Percentiles rank a stretch among this genome's conserved stretches.
phyloP scores from a whole-genome alignment of 108 stramenopile genomes.

The Nannochloropsis salina region DNA sequence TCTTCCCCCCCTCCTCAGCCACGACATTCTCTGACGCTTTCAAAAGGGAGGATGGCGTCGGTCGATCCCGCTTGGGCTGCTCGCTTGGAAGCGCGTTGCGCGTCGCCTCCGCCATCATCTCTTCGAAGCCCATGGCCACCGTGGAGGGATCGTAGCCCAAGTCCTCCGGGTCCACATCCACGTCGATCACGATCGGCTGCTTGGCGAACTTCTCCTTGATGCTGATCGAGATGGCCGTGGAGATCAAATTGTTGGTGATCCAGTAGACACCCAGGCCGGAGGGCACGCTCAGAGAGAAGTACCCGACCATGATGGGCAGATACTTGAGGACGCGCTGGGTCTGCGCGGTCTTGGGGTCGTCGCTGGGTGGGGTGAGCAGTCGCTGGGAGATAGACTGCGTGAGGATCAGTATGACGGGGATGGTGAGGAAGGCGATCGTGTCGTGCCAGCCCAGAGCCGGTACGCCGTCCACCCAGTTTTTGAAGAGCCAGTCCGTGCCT shows the following conservation, averaged over 20 bases:
- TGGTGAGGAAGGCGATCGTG: slow-evolving; percentile 72
- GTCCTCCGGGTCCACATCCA: not conserved
- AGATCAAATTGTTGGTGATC: slow-evolving; percentile 83
- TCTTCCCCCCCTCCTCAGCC: not conserved
- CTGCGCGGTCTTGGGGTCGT: slow-evolving; percentile 13
- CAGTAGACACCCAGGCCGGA: slow-evolving; percentile 82
- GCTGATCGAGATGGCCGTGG: slow-evolving; percentile 66
- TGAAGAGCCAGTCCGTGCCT: slow-evolving; percentile 73
- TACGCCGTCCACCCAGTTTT: slow-evolving; percentile 62
- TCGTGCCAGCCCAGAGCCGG: slow-evolving; percentile 88
- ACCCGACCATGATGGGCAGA: slow-evolving; percentile 82
- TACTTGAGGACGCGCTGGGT: slow-evolving; percentile 65
- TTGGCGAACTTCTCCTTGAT: slow-evolving; percentile 57
- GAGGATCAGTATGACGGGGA: slow-evolving; percentile 81
- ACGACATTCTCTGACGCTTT: not conserved
- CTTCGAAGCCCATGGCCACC: not conserved
- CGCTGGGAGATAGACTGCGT: slow-evolving; percentile 69
- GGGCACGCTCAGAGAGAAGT: slow-evolving; percentile 80
- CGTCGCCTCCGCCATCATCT: not conserved
- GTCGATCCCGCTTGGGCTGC: not conserved
- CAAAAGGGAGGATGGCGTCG: slow-evolving; percentile 7
- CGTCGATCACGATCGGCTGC: not conserved
- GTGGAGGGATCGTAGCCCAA: not conserved
- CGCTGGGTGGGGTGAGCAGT: slow-evolving; percentile 42
- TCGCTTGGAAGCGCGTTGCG: not conserved